Percentiles rank a stretch among this genome's conserved stretches.
Conservation (phyloP, 225 moss, liverwort and hornwort genomes). For the Bryoerythrophyllum caledonicum region DNA sequence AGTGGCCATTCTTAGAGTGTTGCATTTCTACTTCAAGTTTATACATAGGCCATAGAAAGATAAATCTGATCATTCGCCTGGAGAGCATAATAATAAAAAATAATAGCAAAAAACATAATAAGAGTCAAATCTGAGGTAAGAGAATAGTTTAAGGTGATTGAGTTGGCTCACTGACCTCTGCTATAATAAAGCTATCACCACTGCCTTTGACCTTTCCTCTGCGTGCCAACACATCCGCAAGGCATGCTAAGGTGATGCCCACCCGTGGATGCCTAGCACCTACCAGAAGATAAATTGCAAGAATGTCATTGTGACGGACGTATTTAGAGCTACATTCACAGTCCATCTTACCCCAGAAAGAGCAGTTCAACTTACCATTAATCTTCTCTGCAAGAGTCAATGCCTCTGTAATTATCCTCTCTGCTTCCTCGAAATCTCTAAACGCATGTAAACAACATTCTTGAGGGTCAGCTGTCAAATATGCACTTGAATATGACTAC, state of each 20-base stretch:
- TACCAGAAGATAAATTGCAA: conserved; percentile 29
- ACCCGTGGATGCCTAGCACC: conserved; percentile 80
- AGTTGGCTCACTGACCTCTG: conserved; percentile 58
- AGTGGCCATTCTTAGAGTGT: conserved; percentile 3
- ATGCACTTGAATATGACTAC: no score
- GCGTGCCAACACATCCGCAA: conserved; percentile 76
- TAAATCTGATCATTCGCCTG: no score
- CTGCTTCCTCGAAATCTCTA: conserved; percentile 80
- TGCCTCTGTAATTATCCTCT: conserved; percentile 59
- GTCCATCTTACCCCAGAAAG: conserved; percentile 14
- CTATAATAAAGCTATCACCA: conserved; percentile 67
- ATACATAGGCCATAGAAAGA: not conserved
- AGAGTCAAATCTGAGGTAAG: no score
- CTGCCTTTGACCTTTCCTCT: conserved; percentile 74
- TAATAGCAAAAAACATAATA: no score
- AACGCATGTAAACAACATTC: conserved; percentile 18
- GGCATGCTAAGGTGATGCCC: conserved; percentile 69
- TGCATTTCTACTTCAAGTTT: conserved; percentile 8
- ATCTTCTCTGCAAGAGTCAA: conserved; percentile 73
- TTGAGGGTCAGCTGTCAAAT: conserved; percentile 4
- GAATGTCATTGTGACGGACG: no score
- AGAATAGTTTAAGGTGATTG: not conserved
- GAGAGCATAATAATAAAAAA: no score
- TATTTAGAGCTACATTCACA: not conserved
- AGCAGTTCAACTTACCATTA: conserved; percentile 65